Conservation (phyloP, 257 asterid genomes). For the Agastache rugosa region DNA sequence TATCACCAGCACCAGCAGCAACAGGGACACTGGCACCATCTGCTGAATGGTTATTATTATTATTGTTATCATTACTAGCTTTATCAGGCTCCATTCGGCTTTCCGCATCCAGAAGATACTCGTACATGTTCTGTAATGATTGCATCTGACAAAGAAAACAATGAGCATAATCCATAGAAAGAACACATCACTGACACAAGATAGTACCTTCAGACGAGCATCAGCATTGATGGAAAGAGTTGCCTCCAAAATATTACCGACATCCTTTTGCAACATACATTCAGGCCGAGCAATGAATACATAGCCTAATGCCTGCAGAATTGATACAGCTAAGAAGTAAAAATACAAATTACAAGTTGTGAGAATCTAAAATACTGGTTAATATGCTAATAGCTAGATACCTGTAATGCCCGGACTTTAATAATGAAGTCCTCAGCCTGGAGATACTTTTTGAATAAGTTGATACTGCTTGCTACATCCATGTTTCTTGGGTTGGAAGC, state of each 20-base stretch:
- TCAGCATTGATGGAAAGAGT: conserved; percentile 70
- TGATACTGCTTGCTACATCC: conserved; percentile 68
- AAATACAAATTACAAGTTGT: conserved; percentile 27
- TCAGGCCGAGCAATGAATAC: conserved; percentile 91
- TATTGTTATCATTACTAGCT: conserved; percentile 52
- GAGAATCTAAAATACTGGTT: conserved; percentile 8
- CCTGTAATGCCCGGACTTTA: conserved; percentile 95
- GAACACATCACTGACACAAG: conserved; percentile 35
- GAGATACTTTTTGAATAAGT: conserved; percentile 83
- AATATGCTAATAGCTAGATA: conserved; percentile 52
- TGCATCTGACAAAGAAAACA: conserved; percentile 71
- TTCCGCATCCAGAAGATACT: conserved; percentile 97
- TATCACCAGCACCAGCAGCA: conserved; percentile 99
- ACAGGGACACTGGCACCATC: conserved; percentile 81
- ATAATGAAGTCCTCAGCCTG: conserved; percentile 84
- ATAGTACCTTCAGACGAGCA: conserved; percentile 78
- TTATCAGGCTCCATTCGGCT: conserved; percentile 79
- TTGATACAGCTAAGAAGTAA: conserved; percentile 34
- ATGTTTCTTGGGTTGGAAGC: conserved; percentile 61
- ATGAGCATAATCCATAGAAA: conserved; percentile 33
- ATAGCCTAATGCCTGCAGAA: conserved; percentile 87
- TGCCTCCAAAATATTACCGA: conserved; percentile 71
- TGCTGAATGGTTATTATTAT: conserved; percentile 49
- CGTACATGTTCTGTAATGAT: conserved; percentile 90
- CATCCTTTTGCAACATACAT: conserved; percentile 87